A percentile compares a stretch with the other conserved stretches of the same genome.
phyloP scores from a whole-genome alignment of 1,284 basidiomycete genomes.

The Leccinum subatratum region DNA sequence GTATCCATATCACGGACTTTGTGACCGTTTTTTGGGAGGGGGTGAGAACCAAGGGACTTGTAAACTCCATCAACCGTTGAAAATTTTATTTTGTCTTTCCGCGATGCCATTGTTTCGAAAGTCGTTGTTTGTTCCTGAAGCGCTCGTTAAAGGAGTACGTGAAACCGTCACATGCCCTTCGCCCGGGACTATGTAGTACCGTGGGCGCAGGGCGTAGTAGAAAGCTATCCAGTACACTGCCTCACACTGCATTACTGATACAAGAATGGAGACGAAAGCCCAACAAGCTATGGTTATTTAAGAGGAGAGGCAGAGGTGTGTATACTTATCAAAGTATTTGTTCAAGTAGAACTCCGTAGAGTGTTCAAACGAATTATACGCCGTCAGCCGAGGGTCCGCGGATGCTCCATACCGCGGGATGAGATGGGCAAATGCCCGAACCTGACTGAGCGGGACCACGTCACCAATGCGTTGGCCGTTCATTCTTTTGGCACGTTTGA shows the following conservation, averaged over 20 bases:
- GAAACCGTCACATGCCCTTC: too few species aligned
- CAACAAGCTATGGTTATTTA: not conserved
- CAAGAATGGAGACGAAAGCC: too few species aligned
- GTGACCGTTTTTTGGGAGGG: not conserved
- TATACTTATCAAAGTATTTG: not conserved
- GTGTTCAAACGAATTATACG: not conserved
- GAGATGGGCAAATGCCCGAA: not conserved
- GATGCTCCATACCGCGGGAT: slow-evolving; percentile 1
- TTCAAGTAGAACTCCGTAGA: slow-evolving; percentile 1
- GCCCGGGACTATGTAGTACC: too few species aligned
- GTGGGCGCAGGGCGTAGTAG: not conserved
- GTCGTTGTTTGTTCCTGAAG: too few species aligned
- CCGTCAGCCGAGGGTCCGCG: not conserved
- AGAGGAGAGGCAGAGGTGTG: not conserved
- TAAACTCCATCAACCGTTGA: not conserved
- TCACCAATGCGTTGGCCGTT: not conserved
- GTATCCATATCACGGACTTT: not conserved
- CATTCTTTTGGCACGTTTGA: not conserved
- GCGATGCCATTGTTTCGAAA: too few species aligned
- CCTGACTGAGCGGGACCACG: not conserved
- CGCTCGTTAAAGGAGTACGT: too few species aligned
- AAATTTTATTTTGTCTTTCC: too few species aligned
- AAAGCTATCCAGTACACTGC: too few species aligned
- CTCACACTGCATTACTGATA: too few species aligned
- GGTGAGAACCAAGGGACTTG: slow-evolving; percentile 1